These are phyloP conservation scores for Strigomonas culicis DNA, from an alignment of 208 protist genomes.

Conservation along the genomic window DNA sequence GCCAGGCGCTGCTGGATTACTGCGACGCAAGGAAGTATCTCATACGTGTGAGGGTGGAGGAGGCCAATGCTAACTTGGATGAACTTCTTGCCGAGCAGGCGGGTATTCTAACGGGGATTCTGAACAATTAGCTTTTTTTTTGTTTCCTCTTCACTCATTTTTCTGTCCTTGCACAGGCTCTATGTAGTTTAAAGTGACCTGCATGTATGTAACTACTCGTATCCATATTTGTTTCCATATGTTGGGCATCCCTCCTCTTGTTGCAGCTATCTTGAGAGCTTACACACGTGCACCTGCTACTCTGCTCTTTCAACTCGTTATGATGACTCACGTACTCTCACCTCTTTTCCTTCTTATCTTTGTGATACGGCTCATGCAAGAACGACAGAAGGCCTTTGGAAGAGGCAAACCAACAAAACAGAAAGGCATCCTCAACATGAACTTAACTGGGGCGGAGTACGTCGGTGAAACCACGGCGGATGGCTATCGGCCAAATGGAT, in stretches of 20 bases:
- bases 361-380: neutral
- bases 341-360: constrained; percentile 3
- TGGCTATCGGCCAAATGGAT: constrained; percentile 60
- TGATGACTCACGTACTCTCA: constrained; percentile 5
- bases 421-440: constrained; percentile 16
- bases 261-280: neutral
- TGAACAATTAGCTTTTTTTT: neutral
- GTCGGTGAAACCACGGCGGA: constrained; percentile 54
- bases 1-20: neutral
- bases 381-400: neutral
- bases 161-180: neutral
- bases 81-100: neutral
- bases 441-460: constrained; percentile 60
- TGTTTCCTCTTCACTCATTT: neutral
- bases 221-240: neutral
- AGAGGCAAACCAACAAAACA: neutral
- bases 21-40: neutral
- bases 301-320: neutral
- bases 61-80: neutral
- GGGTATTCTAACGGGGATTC: neutral
- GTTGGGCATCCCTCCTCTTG: neutral
- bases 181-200: neutral
- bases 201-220: neutral
- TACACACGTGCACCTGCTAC: too few species aligned
- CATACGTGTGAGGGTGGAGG: neutral